These are phyloP conservation scores for Coccomyxa sp. DNA, from an alignment of 139 green algal species.

Conservation along the genomic window DNA sequence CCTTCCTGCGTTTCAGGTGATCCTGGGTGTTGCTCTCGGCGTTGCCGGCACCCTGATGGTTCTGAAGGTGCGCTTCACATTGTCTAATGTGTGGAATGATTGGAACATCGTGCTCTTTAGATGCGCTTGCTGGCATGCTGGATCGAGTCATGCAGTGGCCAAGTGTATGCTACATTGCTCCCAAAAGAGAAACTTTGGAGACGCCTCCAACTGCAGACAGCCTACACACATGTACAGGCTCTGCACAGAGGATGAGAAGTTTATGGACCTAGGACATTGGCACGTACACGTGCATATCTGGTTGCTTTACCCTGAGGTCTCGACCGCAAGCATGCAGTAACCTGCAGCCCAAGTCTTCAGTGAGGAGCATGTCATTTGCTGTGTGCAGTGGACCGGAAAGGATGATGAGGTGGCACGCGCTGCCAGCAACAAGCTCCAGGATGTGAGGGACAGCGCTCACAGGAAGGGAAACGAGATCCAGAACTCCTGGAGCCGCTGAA, in stretches of 20 bases:
- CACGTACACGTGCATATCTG: background rate
- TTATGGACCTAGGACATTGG: too few species aligned
- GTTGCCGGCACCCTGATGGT: background rate
- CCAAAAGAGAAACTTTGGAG: background rate
- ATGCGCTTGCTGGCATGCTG: background rate
- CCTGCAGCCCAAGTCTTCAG: background rate
- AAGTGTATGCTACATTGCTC: background rate
- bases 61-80: background rate
- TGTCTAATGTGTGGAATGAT: background rate
- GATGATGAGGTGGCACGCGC: background rate
- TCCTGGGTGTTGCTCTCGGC: background rate
- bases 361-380: background rate
- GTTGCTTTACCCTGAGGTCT: background rate
- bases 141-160: too few species aligned
- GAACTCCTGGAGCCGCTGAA: slow-evolving; percentile 2
- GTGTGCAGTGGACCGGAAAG: background rate
- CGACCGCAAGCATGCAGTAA: background rate
- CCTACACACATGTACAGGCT: background rate
- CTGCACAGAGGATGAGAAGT: background rate
- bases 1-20: background rate
- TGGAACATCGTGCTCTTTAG: background rate
- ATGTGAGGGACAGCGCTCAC: background rate
- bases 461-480: background rate
- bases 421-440: too few species aligned
- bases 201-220: background rate